Percentiles rank a stretch among this genome's conserved stretches.
phyloP scores from a whole-genome alignment of 495 filamentous ascomycete genomes.

The Xylona heveae region DNA sequence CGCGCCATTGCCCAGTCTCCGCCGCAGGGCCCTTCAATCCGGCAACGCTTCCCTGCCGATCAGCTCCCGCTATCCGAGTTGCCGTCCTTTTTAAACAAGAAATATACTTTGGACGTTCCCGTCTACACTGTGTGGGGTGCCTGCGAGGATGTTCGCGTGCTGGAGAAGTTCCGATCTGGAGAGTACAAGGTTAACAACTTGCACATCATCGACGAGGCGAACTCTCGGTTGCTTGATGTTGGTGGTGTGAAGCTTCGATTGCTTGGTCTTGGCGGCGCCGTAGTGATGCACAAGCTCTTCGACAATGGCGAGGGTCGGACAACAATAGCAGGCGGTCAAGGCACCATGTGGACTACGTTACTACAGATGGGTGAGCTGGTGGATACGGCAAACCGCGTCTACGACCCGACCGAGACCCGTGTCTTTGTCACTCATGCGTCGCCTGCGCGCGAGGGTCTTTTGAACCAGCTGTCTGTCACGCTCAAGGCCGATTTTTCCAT shows the following conservation, averaged over 20 bases:
- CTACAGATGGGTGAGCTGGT: conserved; percentile 97
- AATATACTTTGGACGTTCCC: conserved; percentile 75
- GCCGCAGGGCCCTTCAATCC: conserved; percentile 39
- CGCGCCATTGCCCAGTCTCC: conserved; percentile 53
- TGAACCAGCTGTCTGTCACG: conserved; percentile 95
- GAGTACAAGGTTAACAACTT: conserved; percentile 98
- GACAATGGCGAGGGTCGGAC: conserved; percentile 97
- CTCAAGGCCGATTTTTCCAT: conserved; percentile 98
- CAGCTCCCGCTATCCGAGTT: conserved; percentile 92
- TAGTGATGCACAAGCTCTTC: conserved; percentile 99
- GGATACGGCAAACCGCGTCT: conserved; percentile 93
- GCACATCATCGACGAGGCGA: conserved; percentile 95
- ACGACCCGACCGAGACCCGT: conserved; percentile 96
- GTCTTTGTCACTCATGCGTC: conserved; percentile 96
- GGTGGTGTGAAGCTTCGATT: conserved; percentile 92
- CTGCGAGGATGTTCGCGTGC: conserved; percentile 91
- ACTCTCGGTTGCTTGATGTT: conserved; percentile 79
- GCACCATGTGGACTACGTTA: conserved; percentile 99
- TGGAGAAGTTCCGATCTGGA: conserved; percentile 94
- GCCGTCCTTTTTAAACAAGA: conserved; percentile 72
- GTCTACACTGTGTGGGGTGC: conserved; percentile 99
- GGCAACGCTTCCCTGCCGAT: conserved; percentile 55
- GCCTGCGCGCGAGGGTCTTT: conserved; percentile 83
- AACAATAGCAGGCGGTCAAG: conserved; percentile 93
- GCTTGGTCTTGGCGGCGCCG: conserved; percentile 82